Evolutionary conservation across 371 early-diverging fungal genomes (phyloP).

Genomic region (Apophysomyces variabilis): DNA sequence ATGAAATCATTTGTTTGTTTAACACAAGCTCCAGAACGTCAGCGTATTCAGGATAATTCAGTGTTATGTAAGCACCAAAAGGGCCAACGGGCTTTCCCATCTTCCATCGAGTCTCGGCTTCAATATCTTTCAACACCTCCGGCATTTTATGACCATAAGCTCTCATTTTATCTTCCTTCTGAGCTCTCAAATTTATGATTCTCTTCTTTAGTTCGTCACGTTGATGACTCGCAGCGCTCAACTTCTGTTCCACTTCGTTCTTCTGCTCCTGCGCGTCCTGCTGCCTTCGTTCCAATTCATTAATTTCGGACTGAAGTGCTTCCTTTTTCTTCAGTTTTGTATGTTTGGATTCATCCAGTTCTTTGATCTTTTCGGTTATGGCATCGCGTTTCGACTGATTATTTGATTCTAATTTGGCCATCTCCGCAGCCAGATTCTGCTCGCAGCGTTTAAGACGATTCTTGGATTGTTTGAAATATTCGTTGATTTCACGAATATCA

Average conservation of each 20-base stretch:
- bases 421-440: constrained; percentile 59
- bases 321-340: constrained; percentile 75
- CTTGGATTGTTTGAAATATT: background rate
- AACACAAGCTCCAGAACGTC: constrained; percentile 74
- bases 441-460: background rate
- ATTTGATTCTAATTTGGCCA: constrained; percentile 53
- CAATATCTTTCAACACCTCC: constrained; percentile 69
- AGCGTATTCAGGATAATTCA: constrained; percentile 69
- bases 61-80: constrained; percentile 72
- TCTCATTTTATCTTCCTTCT: constrained; percentile 65
- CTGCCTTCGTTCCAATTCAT: constrained; percentile 56
- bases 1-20: constrained; percentile 69
- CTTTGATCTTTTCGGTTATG: constrained; percentile 51
- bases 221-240: background rate
- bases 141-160: constrained; percentile 79
- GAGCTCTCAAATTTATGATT: constrained; percentile 43
- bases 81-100: constrained; percentile 82
- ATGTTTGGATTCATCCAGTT: constrained; percentile 58
- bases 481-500: background rate
- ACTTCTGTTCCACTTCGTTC: background rate
- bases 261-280: background rate
- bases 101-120: constrained; percentile 58
- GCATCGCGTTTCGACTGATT: constrained; percentile 59
- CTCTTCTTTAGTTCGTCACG: background rate
- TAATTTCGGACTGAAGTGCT: constrained; percentile 80